Conservation (phyloP, 169 alveolate species). For the Eimeria acervulina region DNA sequence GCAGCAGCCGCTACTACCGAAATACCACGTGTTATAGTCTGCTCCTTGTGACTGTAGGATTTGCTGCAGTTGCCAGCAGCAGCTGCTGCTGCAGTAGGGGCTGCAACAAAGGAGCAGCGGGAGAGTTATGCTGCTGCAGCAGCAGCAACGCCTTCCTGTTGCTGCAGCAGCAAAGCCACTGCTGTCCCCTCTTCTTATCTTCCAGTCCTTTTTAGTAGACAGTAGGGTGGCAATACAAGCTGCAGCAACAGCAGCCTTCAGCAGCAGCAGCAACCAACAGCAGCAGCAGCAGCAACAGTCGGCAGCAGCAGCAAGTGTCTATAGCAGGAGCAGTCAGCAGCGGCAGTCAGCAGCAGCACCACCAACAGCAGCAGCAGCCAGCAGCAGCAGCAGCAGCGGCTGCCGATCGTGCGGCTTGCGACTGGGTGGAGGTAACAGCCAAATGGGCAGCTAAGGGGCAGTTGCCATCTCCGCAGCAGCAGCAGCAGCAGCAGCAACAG, state of each 20-base stretch:
- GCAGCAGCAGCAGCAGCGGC: no score
- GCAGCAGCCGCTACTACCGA: conserved; percentile 24
- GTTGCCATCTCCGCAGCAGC: not conserved
- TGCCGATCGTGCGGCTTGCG: not conserved
- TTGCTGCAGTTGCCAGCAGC: not conserved
- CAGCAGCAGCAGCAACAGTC: conserved; percentile 28
- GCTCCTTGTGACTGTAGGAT: not conserved
- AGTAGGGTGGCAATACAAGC: not conserved
- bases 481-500: conserved; percentile 6
- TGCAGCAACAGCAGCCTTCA: not conserved
- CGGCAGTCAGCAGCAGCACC: no score
- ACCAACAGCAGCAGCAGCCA: no score
- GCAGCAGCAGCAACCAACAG: conserved; percentile 26
- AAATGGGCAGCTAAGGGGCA: not conserved
- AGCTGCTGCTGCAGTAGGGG: conserved; percentile 20
- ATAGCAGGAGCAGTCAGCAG: no score
- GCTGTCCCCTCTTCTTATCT: no score
- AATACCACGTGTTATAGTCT: not conserved
- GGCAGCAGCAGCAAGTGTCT: conserved; percentile 7
- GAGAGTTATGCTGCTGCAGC: no score
- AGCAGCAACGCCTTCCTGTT: not conserved
- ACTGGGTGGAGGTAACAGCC: not conserved
- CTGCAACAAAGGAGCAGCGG: not conserved
- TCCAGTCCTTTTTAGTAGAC: not conserved
- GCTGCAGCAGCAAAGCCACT: not conserved